These are phyloP conservation scores for Suhomyces bribrorum DNA, from an alignment of 1,139 yeast genomes.

Conservation along the genomic window DNA sequence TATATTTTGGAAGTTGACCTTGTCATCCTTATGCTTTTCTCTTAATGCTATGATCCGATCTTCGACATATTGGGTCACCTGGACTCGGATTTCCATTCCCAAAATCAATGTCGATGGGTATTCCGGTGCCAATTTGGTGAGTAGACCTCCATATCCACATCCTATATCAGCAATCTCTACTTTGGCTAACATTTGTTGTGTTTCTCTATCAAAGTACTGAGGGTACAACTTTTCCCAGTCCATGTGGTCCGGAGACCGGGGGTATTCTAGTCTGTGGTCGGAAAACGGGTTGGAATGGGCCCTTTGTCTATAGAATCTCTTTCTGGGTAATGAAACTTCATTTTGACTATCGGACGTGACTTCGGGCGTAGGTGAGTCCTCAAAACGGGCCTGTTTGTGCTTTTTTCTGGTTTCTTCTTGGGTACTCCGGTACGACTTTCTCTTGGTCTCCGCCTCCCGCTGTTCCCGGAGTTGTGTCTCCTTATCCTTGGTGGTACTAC, in stretches of 20 bases:
- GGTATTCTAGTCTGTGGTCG: slow-evolving; percentile 90
- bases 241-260: slow-evolving; percentile 78
- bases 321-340: slow-evolving; percentile 63
- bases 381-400: slow-evolving; percentile 36
- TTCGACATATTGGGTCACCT: slow-evolving; percentile 95
- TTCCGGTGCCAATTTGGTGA: slow-evolving; percentile 75
- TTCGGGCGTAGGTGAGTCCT: slow-evolving; percentile 17
- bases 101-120: slow-evolving; percentile 73
- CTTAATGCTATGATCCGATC: slow-evolving; percentile 91
- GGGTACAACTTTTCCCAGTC: slow-evolving; percentile 85
- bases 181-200: slow-evolving; percentile 44
- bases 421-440: slow-evolving; percentile 42
- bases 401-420: slow-evolving; percentile 38
- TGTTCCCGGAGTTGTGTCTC: slow-evolving; percentile 32
- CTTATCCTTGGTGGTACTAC: slow-evolving; percentile 18
- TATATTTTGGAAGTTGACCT: slow-evolving; percentile 66
- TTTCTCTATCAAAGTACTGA: slow-evolving; percentile 43
- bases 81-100: slow-evolving; percentile 98
- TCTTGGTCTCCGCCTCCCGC: slow-evolving; percentile 37
- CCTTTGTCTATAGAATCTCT: slow-evolving; percentile 90
- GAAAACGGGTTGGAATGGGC: slow-evolving; percentile 98
- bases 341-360: slow-evolving; percentile 10
- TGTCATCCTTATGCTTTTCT: slow-evolving; percentile 44
- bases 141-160: slow-evolving; percentile 95
- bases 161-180: slow-evolving; percentile 97